Conservation (phyloP, 202 grass and related monocot genomes). For the Panicum virgatum region DNA sequence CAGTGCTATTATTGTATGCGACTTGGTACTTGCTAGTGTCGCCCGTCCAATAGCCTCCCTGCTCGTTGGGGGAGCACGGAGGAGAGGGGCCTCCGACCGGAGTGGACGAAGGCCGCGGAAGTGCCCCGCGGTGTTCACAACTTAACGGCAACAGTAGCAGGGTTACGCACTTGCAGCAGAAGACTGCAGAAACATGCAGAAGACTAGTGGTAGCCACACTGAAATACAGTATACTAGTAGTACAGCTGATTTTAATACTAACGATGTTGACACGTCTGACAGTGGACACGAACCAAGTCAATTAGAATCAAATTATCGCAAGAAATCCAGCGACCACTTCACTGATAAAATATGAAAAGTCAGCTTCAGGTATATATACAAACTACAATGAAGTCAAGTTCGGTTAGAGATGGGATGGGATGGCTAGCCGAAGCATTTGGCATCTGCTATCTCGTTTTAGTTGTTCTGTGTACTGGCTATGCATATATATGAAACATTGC, state of each 20-base stretch:
- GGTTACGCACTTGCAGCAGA: neutral
- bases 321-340: neutral
- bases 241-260: neutral
- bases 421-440: neutral
- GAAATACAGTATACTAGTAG: neutral
- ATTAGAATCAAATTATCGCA: neutral
- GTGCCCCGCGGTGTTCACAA: neutral
- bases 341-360: neutral
- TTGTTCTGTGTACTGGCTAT: neutral
- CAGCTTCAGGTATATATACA: neutral
- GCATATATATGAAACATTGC: neutral
- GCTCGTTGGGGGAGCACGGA: neutral
- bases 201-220: no score
- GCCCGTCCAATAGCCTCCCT: slow-evolving; percentile 8
- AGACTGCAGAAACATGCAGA: neutral
- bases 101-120: slow-evolving; percentile 14
- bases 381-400: no score
- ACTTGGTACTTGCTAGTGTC: slow-evolving; percentile 22
- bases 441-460: neutral
- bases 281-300: no score
- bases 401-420: no score
- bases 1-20: slow-evolving; percentile 6
- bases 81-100: no score
- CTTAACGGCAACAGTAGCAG: neutral
- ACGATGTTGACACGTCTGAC: neutral